Evolutionary conservation across 2,329 filamentous ascomycete genomes (phyloP), one percentile per base, ranked within the genome.

Genomic region (Fusarium xyrophilum): DNA sequence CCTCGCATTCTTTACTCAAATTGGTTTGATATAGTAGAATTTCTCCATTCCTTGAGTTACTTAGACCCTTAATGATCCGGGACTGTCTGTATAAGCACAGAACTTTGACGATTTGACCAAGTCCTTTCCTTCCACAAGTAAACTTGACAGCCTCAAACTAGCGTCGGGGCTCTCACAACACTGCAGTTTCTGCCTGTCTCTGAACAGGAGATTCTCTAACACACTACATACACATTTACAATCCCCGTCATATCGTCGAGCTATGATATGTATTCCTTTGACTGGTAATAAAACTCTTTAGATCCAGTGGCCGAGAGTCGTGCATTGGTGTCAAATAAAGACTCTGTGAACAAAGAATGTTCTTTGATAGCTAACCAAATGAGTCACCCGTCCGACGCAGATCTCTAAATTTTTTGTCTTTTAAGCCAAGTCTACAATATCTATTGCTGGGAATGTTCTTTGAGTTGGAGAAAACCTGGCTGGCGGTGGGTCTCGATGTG

Each of bases 331-430:
- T 23, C 4, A 23, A 17, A 23, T 14, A 40, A 23, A 40, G 39
- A 23, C 21, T 17, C 5, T 11, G 9, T 11, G 21, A 40, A 23
- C 15, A 25, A 25, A 25, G 7, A 42, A 42, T 19, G 12, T 19
- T 13, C 1, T 12, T 25, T 13, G 2, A 9, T 9, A 3, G 21
- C 11, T 9, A 3, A 42, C 17, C 5, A 19, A 25, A 17, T 0
- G 7, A 19, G 2, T 19, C 2, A 9, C 19, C 5, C 10, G 0
- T 19, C 7, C 5, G 7, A 13, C 5, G 7, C 3, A 7, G 15
- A 3, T 7, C 21, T 40, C 10, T 17, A 11, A 1, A 7, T 4
- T 3, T 1, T 23, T 23, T 0, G 1, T 7, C 15, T 23, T 23
- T 12, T 23, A 10, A 23, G 4, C 3, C 21, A 7, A 17, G 3